Evolutionary conservation across 768 basidiomycete genomes (phyloP), one percentile per base, ranked within the genome.

Genomic region (Artomyces pyxidatus): DNA sequence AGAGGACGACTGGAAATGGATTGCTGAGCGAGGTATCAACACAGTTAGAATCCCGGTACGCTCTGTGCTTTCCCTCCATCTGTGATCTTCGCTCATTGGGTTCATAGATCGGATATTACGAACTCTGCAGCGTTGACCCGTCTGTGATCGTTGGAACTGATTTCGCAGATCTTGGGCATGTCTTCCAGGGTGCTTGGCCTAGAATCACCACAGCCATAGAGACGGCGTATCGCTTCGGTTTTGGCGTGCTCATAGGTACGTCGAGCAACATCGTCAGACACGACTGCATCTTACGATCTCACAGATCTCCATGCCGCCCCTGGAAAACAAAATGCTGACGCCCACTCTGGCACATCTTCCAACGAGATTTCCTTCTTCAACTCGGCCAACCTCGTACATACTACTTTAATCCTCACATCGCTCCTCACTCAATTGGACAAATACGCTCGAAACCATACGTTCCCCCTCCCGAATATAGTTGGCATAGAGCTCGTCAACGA

Each of bases 211-310:
- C 65, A 11, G 83, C 83, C 4, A 78, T 89, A 23, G 68, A 74
- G 49, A 74, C 63, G 7, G 88, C 88, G 0, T 67, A 71, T 27
- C 59, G 57, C 8, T 66, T 74, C 56, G 76, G 77, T 16, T 70
- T 92, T n/a, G 86, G 88, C 3, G 84, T 91, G 16, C 67, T 90
- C 16, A 68, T 91, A 41, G 84, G 83, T 83, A 43, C 10, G 71
- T 60, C 6, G 17, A 19, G 6, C 19, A 22, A 19, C 10, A 27
- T n/a, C n/a, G 27, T 41, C n/a, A 3, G 17, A 37, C 25, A 21
- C 7, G 6, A 16, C 19, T 25, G 39, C 19, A 47, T 27, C 46
- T 25, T 56, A 19, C 52, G 57, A 63, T 27, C 54, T 45, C 35
- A 41, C 58, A 85, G 85, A 87, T 63, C 71, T 88, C 3, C 85